A percentile compares a stretch with the other conserved stretches of the same genome.
phyloP scores from a whole-genome alignment of 495 filamentous ascomycete genomes.

The Hypoxylon perforatum region DNA sequence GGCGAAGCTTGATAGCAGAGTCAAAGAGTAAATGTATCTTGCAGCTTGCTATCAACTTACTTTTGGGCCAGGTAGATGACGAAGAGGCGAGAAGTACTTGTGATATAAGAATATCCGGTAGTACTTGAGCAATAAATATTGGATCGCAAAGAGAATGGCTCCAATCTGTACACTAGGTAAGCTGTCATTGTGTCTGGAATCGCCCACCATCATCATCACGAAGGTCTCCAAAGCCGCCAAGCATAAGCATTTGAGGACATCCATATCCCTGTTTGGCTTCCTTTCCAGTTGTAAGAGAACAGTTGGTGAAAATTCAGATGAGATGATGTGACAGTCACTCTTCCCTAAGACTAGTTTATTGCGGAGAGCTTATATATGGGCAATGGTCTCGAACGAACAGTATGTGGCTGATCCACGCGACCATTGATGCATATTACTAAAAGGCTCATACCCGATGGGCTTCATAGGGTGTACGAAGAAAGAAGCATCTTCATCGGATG shows the following conservation, averaged over 20 bases:
- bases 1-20: not conserved
- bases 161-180: not conserved
- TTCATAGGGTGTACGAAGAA: no score
- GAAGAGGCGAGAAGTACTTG: slow-evolving; percentile 6
- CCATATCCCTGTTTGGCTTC: not conserved
- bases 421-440: no score
- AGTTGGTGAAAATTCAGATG: not conserved
- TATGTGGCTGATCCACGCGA: no score
- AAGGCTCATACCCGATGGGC: no score
- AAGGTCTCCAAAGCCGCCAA: slow-evolving; percentile 1
- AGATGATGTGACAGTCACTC: not conserved
- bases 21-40: not conserved
- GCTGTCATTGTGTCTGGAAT: not conserved
- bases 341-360: not conserved
- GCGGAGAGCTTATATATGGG: no score
- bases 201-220: not conserved
- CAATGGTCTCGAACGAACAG: no score
- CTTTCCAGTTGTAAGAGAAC: not conserved
- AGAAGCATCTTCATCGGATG: no score
- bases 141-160: slow-evolving; percentile 4
- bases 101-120: slow-evolving; percentile 7
- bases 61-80: slow-evolving; percentile 5
- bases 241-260: slow-evolving; percentile 5
- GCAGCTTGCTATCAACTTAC: not conserved
- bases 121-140: slow-evolving; percentile 6